Evolutionary conservation across 2,329 filamentous ascomycete species (phyloP), one percentile per base, ranked within the genome.

Genomic region (Pleurostoma richardsiae): DNA sequence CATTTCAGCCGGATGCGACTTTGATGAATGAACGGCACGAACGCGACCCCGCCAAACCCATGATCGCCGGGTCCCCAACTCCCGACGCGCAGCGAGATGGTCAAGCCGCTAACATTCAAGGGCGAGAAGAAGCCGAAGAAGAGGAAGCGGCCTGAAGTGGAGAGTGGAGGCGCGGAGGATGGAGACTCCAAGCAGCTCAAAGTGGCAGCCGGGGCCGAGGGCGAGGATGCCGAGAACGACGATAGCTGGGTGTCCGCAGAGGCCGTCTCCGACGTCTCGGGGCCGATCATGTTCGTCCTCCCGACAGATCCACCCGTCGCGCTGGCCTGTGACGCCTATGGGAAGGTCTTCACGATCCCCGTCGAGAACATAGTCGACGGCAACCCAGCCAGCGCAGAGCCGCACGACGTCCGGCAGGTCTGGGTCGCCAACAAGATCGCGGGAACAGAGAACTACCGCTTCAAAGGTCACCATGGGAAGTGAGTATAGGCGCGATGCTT

Each of bases 71-170:
- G 19, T 19, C 19, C 19, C 19, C 19, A 19, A 19, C 19, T 19
- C 19, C 19, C 19, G 19, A 19, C 19, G 19, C 19, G 19, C 19
- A 19, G 19, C 19, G 19, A 19, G 51, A 94, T 94, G 88, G 85
- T 95, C 57, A 96, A 95, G 66, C 85, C 92, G 42, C 80, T 99
- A 49, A 77, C 83, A 42, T 99, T 99, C 77, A 99, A 99, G 71
- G 94, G 94, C 74, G 94, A 99, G 71, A 96, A 95, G 69, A 94
- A 94, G 71, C 72, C 81, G 49, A 96, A 94, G 69, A 96, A 96
- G 76, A 81, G 90, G 65, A 96, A 96, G 77, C 83, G 88, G 56
- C 69, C 77, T 42, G 72, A 74, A 44, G 71, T 71, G 40, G 73
- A 80, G 40, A 19, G 19, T 19, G 19, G 70, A 74, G 49, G 67